Base-by-base conservation (phyloP, 2,329 filamentous ascomycete species). In the Orbilia javanica region DNA sequence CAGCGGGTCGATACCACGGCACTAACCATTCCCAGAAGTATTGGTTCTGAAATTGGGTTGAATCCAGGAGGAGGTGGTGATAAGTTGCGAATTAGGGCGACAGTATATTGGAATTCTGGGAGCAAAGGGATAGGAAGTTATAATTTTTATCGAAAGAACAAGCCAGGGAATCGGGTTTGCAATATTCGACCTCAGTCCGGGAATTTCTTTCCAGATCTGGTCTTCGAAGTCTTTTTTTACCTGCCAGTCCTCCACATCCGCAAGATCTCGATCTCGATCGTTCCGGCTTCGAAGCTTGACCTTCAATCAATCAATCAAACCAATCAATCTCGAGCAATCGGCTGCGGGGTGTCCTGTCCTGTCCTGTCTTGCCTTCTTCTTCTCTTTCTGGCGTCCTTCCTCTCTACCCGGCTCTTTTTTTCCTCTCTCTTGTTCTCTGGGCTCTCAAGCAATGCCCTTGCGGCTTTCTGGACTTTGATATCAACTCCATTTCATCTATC, bases 61-160 rank as follows among this genome's bases (percentile, higher is more conserved):
- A 78, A 78, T 78, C 74, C 74, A 78, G 74, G 74, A 78, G 66
- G 39, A 66, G 57, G 74, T 65, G 57, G 65, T 67, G 66, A 78
- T 78, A 78, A 78, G 67, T 78, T 70, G 65, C 55, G 55, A 60
- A 42, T 60, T 60, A 60, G 55, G 62, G 53, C 36, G 48, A 69
- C 64, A 27, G 22, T 39, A 55, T 66, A 70, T 60, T 72, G 74
- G 74, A 78, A 78, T 78, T 55, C 62, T 68, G 63, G 39, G 67
- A 78, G 63, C 67, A 64, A 72, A 72, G 74, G 67, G 67, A 78
- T 78, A 78, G 34, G 31, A 72, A 66, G 44, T 63, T 72, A 53
- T 39, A 52, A 42, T 65, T 63, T 62, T 48, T 72, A 72, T 72
- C 68, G 46, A 69, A 60, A 29, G 63, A 44, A 53, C 15, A 77